A percentile compares a stretch with the other conserved stretches of the same genome.
These are phyloP conservation scores for Podochytrium sp. DNA, from an alignment of 192 early-diverging fungal genomes.

Conservation along the genomic window DNA sequence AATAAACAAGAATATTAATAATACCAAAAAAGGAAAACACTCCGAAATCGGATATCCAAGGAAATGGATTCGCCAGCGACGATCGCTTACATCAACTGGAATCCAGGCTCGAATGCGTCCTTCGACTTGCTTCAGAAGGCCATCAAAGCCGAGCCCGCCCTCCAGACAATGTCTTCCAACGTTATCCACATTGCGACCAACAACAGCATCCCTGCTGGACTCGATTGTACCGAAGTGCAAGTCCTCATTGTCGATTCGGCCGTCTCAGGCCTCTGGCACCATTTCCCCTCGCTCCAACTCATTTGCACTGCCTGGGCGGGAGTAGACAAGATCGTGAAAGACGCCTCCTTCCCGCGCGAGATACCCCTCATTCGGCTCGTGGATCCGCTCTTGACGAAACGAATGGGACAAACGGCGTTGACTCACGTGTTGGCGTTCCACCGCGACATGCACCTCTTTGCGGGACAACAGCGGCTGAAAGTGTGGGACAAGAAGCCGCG, in stretches of 20 bases:
- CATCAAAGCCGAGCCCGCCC: neutral
- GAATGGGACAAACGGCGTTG: constrained; percentile 20
- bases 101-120: neutral
- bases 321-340: constrained; percentile 18
- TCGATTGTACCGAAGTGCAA: neutral
- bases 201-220: neutral
- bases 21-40: neutral
- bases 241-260: neutral
- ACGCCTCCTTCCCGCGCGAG: neutral
- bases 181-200: neutral
- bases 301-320: neutral
- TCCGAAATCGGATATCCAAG: neutral
- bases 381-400: constrained; percentile 6
- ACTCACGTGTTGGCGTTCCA: neutral
- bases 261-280: neutral
- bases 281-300: neutral
- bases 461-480: constrained; percentile 1
- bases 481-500: constrained; percentile 1
- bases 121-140: neutral
- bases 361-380: constrained; percentile 15
- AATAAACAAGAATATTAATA: no score
- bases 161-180: neutral
- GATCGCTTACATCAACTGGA: constrained; percentile 8
- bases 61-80: neutral
- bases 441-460: neutral